Base-by-base conservation (phyloP, 371 early-diverging fungal genomes). In the Entomophthora muscae region DNA sequence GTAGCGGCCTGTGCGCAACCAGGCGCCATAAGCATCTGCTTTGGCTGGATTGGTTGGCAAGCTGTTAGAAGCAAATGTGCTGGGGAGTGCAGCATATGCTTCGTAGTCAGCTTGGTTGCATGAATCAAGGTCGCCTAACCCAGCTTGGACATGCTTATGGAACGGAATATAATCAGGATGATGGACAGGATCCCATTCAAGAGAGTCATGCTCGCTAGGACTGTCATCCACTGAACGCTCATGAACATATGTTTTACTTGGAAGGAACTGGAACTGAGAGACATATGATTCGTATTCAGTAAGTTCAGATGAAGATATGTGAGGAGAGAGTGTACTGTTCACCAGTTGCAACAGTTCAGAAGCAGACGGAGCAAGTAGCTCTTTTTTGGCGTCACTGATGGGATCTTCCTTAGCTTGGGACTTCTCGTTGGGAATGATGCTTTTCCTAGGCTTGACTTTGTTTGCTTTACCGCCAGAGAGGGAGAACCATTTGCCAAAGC, bases 401-500 rank as follows among this genome's bases (percentile, higher is more conserved):
- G 55, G 55, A 54, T 54, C 28, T 27, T 57, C 30, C 1, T 12
- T 13, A 21, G 2, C 7, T 22, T 12, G 29, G 1, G 1, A n/a
- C 1, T 12, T 27, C 1, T 57, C 57, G 24, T 17, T 5, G 27
- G 24, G 10, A 2, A 57, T 10, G 2, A 57, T 24, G 3, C 28
- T 26, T 1, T 28, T 57, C 52, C 27, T 51, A 2, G 3, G n/a
- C 12, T 51, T 42, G 3, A n/a, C 29, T 17, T 13, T 2, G 42
- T 61, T 61, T 1, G 32, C 26, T 52, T 32, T 61, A 26, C 23
- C 13, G 10, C 3, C 26, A 21, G 30, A 3, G n/a, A 51, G 23
- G 2, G 42, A 3, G 33, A 61, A 32, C 61, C 61, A 61, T 28
- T 52, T 61, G 10, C 33, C 33, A 52, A 61, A 61, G 23, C 61